Evolutionary conservation across 164 flowering plant species (phyloP).

Genomic region (Buxus sempervirens): DNA sequence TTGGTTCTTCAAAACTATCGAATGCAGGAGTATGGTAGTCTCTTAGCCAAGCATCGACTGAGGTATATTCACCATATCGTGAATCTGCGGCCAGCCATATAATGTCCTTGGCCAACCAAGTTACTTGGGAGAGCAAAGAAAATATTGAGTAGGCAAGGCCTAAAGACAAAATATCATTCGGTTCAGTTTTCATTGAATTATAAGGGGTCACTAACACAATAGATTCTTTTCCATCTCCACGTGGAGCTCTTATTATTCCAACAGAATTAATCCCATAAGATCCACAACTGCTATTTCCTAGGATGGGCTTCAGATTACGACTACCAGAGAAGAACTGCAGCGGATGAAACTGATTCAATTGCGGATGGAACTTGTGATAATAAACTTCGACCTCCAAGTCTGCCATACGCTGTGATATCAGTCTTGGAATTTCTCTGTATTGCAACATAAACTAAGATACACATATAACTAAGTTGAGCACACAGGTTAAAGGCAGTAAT

Average conservation of each 20-base stretch:
- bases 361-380: slow-evolving; percentile 65
- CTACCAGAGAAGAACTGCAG: slow-evolving; percentile 61
- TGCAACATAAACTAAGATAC: slow-evolving; percentile 14
- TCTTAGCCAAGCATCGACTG: slow-evolving; percentile 86
- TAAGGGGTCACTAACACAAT: slow-evolving; percentile 92
- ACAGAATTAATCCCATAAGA: slow-evolving; percentile 55
- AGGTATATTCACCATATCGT: slow-evolving; percentile 67
- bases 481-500: background rate
- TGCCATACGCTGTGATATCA: slow-evolving; percentile 57
- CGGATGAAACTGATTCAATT: slow-evolving; percentile 54
- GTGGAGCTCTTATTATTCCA: slow-evolving; percentile 92
- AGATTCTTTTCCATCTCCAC: slow-evolving; percentile 97
- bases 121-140: slow-evolving; percentile 66
- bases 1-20: slow-evolving; percentile 22
- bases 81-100: slow-evolving; percentile 96
- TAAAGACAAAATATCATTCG: slow-evolving; percentile 55
- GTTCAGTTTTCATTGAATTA: slow-evolving; percentile 41
- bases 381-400: slow-evolving; percentile 78
- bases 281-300: slow-evolving; percentile 44
- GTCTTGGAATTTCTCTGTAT: slow-evolving; percentile 53
- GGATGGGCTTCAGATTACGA: slow-evolving; percentile 34
- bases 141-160: slow-evolving; percentile 77
- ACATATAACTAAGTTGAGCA: slow-evolving; percentile 5
- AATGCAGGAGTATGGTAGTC: slow-evolving; percentile 71
- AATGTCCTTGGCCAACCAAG: slow-evolving; percentile 96